A percentile compares a stretch with the other conserved stretches of the same genome.
phyloP scores from a whole-genome alignment of 2,329 filamentous ascomycete species.

The Verticillium klebahnii region DNA sequence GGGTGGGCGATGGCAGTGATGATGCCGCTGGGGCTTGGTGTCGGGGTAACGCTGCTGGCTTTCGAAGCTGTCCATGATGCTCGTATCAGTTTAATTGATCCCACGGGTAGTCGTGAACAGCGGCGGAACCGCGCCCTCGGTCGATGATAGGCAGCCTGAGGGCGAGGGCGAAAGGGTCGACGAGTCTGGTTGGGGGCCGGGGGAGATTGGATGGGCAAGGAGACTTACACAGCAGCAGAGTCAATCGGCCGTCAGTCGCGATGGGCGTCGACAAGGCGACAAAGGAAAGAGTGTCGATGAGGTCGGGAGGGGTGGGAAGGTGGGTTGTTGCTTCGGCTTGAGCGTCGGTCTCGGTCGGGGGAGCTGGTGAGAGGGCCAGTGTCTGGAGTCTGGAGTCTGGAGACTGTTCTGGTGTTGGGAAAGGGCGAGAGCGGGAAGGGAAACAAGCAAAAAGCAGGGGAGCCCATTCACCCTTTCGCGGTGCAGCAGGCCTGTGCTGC shows the following conservation, averaged over 20 bases:
- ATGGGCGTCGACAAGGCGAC: conserved; percentile 4
- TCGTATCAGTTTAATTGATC: conserved; percentile 15
- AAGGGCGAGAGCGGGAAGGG: conserved; percentile 2
- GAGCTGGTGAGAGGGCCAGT: not conserved
- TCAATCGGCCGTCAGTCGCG: not conserved
- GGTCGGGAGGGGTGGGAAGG: not conserved
- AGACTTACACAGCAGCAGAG: conserved; percentile 4
- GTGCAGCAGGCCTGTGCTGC: not conserved
- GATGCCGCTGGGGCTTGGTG: conserved; percentile 6
- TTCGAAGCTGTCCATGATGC: conserved; percentile 4
- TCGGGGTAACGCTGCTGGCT: conserved; percentile 1
- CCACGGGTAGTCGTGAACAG: conserved; percentile 2
- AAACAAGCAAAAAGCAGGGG: conserved; percentile 1
- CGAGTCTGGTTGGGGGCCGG: not conserved
- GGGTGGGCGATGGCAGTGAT: not conserved
- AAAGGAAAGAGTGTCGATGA: conserved; percentile 15
- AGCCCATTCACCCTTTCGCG: not conserved
- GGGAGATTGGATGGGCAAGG: not conserved
- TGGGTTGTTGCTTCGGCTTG: not conserved
- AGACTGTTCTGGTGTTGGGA: conserved; percentile 12
- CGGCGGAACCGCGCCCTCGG: not conserved
- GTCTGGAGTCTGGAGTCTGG: conserved; percentile 10
- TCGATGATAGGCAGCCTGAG: not conserved
- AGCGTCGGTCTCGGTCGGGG: not conserved
- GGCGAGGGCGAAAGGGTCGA: not conserved